These are phyloP conservation scores for Mucor mucedo DNA, from an alignment of 371 early-diverging fungal genomes.

Conservation along the genomic window DNA sequence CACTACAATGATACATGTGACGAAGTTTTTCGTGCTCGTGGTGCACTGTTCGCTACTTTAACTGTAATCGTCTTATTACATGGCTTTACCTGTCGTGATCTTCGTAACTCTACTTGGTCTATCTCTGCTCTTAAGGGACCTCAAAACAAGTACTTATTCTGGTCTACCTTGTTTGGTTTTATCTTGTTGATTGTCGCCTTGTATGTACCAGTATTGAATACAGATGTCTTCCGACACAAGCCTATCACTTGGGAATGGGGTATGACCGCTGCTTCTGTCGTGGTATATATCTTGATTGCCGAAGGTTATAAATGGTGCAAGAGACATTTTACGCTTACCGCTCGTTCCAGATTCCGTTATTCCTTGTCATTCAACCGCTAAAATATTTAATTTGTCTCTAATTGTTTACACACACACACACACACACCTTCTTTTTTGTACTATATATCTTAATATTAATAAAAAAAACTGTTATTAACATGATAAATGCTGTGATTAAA, in stretches of 20 bases:
- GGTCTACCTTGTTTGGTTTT: conserved; percentile 57
- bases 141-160: conserved; percentile 65
- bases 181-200: conserved; percentile 62
- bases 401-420: no score
- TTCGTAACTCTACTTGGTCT: conserved; percentile 64
- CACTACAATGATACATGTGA: conserved; percentile 63
- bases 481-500: no score
- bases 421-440: no score
- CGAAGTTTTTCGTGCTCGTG: conserved; percentile 76
- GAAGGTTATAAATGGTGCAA: conserved; percentile 62
- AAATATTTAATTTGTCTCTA: no score
- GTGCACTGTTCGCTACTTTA: conserved; percentile 69
- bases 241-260: conserved; percentile 82
- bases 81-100: conserved; percentile 76
- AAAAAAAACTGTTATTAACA: no score
- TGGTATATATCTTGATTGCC: conserved; percentile 62
- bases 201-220: conserved; percentile 75
- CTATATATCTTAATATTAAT: no score
- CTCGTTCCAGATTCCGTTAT: no score
- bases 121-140: conserved; percentile 44
- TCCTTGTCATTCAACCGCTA: no score
- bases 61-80: conserved; percentile 71
- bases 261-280: conserved; percentile 59
- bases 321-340: conserved; percentile 12
- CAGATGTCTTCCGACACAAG: conserved; percentile 68